Conservation (phyloP, 768 basidiomycete species). For the Amanita thiersii region DNA sequence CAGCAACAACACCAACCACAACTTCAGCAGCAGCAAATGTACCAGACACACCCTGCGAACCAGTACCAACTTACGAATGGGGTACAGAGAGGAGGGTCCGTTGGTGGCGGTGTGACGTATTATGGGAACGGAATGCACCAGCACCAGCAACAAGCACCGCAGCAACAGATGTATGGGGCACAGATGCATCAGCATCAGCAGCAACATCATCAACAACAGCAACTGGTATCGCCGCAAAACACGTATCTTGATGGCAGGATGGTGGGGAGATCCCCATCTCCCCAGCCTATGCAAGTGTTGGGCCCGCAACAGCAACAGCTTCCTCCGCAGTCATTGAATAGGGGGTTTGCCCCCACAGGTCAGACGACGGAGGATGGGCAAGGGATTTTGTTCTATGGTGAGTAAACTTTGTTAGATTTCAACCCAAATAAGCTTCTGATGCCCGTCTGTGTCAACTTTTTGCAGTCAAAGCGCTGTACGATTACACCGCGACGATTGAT, state of each 20-base stretch:
- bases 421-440: not conserved
- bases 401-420: constrained; percentile 17
- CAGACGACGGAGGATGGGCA: constrained; percentile 79
- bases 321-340: constrained; percentile 19
- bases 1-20: not conserved
- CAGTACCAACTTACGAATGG: constrained; percentile 16
- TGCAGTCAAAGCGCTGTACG: constrained; percentile 81
- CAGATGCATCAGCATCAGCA: constrained; percentile 23
- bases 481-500: constrained; percentile 75
- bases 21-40: constrained; percentile 16
- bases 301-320: constrained; percentile 16
- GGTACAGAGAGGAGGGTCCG: constrained; percentile 19
- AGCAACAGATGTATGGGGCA: constrained; percentile 14
- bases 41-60: constrained; percentile 16
- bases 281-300: constrained; percentile 27
- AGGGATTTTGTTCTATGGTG: constrained; percentile 84
- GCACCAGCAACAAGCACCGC: constrained; percentile 18
- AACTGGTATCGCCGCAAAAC: constrained; percentile 18
- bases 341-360: constrained; percentile 41
- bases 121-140: constrained; percentile 21
- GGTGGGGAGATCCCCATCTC: constrained; percentile 42
- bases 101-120: constrained; percentile 15
- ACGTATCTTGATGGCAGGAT: constrained; percentile 37
- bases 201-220: constrained; percentile 18
- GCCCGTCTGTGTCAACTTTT: constrained; percentile 7